A percentile compares a stretch with the other conserved stretches of the same genome.
These are phyloP conservation scores for Calendula officinalis DNA, from an alignment of 129 eudicot genomes.

Conservation along the genomic window DNA sequence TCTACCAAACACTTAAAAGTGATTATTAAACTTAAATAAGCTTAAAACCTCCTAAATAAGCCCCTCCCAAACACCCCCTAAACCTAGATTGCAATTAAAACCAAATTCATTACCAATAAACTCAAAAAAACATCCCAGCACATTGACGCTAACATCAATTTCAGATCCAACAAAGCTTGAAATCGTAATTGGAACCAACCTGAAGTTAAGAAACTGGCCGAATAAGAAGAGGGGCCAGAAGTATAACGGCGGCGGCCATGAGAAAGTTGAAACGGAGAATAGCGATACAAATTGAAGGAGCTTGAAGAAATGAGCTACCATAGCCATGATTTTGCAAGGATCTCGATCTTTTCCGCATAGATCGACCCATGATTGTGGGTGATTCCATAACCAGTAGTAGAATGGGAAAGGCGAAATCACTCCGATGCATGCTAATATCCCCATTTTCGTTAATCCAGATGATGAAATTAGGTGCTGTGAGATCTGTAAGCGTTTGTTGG, in stretches of 20 bases:
- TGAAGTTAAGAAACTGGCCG: constrained; percentile 96
- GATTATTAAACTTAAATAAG: too few species aligned
- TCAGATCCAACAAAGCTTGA: not conserved
- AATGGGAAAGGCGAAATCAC: constrained; percentile 78
- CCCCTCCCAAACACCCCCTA: too few species aligned
- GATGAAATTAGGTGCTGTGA: too few species aligned
- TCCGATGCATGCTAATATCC: constrained; percentile 65
- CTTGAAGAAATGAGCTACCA: constrained; percentile 64
- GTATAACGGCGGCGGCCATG: constrained; percentile 92
- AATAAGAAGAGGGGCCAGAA: constrained; percentile 83
- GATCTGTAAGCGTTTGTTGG: too few species aligned
- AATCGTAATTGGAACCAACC: constrained; percentile 28
- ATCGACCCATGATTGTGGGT: constrained; percentile 81
- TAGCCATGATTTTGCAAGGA: constrained; percentile 74
- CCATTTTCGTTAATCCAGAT: constrained; percentile 44
- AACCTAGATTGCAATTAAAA: not conserved
- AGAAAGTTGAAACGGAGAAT: constrained; percentile 68
- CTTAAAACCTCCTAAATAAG: too few species aligned
- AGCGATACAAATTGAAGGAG: constrained; percentile 72
- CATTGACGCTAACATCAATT: not conserved
- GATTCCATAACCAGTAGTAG: constrained; percentile 76
- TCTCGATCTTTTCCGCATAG: constrained; percentile 68
- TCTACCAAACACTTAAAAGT: too few species aligned
- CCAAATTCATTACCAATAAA: not conserved
- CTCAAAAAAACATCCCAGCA: not conserved